Percentiles rank a stretch among this genome's conserved stretches.
Evolutionary conservation across 306 rosid genomes (phyloP).

Genomic region (Lathyrus aphaca): DNA sequence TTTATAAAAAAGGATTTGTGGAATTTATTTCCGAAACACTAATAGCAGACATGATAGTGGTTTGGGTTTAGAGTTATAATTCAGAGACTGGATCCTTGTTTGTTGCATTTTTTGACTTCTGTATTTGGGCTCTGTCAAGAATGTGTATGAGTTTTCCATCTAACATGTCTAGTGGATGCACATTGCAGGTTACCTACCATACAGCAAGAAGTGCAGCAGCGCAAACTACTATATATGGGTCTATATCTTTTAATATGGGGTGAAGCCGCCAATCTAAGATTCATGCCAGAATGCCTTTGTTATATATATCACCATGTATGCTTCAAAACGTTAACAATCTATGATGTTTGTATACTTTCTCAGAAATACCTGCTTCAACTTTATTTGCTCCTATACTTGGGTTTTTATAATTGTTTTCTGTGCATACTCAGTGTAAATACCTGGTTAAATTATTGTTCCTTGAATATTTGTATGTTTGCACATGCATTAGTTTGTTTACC

Average conservation of each 20-base stretch:
- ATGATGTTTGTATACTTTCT: conserved; percentile 9
- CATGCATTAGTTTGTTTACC: neutral
- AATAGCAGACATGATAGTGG: too few species aligned
- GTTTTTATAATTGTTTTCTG: conserved; percentile 5
- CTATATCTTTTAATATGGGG: conserved; percentile 99
- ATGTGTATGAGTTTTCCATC: conserved; percentile 11
- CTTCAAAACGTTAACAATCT: conserved; percentile 10
- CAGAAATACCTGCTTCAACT: conserved; percentile 2
- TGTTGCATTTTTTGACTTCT: conserved; percentile 18
- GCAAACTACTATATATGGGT: conserved; percentile 96
- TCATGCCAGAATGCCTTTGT: conserved; percentile 99
- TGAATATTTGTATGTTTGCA: conserved; percentile 11
- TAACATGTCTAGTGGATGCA: conserved; percentile 25
- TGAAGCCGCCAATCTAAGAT: conserved; percentile 98
- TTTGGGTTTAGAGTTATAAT: conserved; percentile 11
- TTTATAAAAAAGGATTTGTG: too few species aligned
- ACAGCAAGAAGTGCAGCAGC: conserved; percentile 99
- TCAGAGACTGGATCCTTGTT: conserved; percentile 13
- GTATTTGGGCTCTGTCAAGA: conserved; percentile 2
- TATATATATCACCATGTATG: conserved; percentile 97
- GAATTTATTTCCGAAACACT: too few species aligned
- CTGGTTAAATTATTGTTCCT: conserved; percentile 19
- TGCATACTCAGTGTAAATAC: conserved; percentile 12
- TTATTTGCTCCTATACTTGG: neutral
- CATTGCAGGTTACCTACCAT: conserved; percentile 92